Base-by-base conservation (phyloP, 2,329 filamentous ascomycete species). In the Monosporascus sp. region DNA sequence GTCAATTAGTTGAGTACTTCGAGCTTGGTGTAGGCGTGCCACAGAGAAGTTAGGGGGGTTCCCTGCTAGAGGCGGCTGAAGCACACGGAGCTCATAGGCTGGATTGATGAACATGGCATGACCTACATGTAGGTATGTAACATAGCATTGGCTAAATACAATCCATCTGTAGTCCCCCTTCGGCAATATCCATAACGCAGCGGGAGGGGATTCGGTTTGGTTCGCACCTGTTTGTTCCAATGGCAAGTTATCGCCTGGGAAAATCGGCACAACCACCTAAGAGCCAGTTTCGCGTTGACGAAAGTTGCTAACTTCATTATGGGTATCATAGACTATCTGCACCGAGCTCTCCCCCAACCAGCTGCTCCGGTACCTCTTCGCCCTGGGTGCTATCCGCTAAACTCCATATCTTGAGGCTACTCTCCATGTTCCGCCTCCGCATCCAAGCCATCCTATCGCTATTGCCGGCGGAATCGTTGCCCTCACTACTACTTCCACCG, bases 341-440 rank as follows among this genome's bases (percentile, higher is more conserved):
- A 6, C 45, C 39, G 47, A 17, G 49, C 31, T 8, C 15, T 35
- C 14, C 35, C 24, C 49, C 52, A 37, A 51, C 47, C 27, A 50
- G 27, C 6, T 39, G 47, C 41, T 47, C 51, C 22, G 46, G 53
- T 3, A 47, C 53, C 0, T 52, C 47, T 3, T 56, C 48, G 37
- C 38, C 38, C 11, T 55, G 39, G 35, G 45, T 54, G 43, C 53
- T 46, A 7, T 52, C 46, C 6, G 56, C 58, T 31, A 76, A 64
- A 49, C 66, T 72, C 76, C 76, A 78, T 55, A 77, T 63, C 61
- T 74, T 77, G 24, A 78, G 62, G 50, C 69, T 74, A 47, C 75
- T 77, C 58, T 77, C 74, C 22, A 67, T 68, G 8, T 64, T 64
- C 49, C 47, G 58, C 49, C 54, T 64, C 20, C 49, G 58, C 64